phyloP scores from a whole-genome alignment of 75 land plant genomes.

The Chamaecyparis obtusa region DNA sequence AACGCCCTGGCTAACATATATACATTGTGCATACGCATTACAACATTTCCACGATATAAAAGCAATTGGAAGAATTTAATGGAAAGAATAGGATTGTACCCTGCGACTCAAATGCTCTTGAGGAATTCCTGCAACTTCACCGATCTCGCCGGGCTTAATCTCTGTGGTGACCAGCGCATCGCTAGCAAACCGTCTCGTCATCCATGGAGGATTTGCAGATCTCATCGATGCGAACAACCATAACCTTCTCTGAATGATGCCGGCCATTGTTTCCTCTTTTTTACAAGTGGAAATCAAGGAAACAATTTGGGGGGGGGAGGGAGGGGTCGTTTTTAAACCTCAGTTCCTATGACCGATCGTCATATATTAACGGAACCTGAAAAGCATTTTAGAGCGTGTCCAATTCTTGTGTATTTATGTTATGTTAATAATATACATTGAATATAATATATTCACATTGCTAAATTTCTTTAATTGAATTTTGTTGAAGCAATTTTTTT shows the following conservation, averaged over 20 bases:
- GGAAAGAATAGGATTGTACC: slow-evolving; percentile 32
- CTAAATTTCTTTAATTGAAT: too few species aligned
- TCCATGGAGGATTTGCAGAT: neutral
- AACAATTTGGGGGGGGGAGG: too few species aligned
- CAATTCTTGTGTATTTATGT: too few species aligned
- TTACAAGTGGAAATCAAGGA: neutral
- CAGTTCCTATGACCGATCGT: neutral
- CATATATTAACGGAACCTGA: neutral
- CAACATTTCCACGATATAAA: neutral
- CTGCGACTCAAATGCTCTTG: slow-evolving; percentile 66
- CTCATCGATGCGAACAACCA: neutral
- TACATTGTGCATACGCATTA: neutral
- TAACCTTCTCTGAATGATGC: neutral
- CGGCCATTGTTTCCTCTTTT: neutral
- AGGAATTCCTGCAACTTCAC: slow-evolving; percentile 83
- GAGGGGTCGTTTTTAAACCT: neutral
- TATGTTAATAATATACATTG: too few species aligned
- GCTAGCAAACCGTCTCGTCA: slow-evolving; percentile 23
- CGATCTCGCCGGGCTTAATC: slow-evolving; percentile 77
- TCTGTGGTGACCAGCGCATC: slow-evolving; percentile 46
- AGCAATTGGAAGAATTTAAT: neutral
- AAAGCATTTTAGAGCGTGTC: too few species aligned
- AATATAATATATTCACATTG: too few species aligned
- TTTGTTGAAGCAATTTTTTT: too few species aligned
- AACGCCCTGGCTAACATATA: neutral